A percentile compares a stretch with the other conserved stretches of the same genome.
These are phyloP conservation scores for Periconia macrospinosa DNA, from an alignment of 2,329 filamentous ascomycete species.

Conservation along the genomic window DNA sequence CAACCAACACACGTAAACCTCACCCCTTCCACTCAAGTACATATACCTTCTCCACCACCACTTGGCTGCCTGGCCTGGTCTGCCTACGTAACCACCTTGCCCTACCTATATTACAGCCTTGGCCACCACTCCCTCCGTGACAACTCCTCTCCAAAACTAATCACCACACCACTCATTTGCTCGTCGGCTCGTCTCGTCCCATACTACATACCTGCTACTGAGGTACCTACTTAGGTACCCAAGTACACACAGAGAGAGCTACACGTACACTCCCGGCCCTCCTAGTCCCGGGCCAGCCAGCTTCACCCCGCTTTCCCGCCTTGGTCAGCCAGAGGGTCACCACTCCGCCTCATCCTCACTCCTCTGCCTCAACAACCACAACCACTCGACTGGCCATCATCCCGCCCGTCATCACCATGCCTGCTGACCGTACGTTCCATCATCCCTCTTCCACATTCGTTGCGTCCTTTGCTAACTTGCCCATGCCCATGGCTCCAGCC, in stretches of 20 bases:
- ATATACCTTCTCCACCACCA: too few species aligned
- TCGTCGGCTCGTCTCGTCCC: background rate
- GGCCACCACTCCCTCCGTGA: too few species aligned
- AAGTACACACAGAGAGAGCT: background rate
- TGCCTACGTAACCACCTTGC: too few species aligned
- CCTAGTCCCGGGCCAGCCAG: background rate
- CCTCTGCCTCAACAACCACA: background rate
- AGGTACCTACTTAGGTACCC: background rate
- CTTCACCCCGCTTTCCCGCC: background rate
- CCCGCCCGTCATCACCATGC: slow-evolving; percentile 1
- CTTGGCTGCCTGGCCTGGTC: too few species aligned
- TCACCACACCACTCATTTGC: background rate
- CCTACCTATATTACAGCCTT: too few species aligned
- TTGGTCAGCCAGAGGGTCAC: background rate
- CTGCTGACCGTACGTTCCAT: slow-evolving; percentile 2
- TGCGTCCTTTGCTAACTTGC: slow-evolving; percentile 1
- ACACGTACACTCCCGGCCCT: background rate
- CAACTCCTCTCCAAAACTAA: too few species aligned
- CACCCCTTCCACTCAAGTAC: too few species aligned
- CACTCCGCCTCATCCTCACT: background rate
- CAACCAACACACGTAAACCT: too few species aligned
- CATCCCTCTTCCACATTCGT: background rate
- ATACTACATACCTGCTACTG: background rate
- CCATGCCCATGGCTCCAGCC: slow-evolving; percentile 19
- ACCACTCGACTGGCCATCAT: background rate